Base-by-base conservation (phyloP, 306 rosid species). In the Acacia acuminata region DNA sequence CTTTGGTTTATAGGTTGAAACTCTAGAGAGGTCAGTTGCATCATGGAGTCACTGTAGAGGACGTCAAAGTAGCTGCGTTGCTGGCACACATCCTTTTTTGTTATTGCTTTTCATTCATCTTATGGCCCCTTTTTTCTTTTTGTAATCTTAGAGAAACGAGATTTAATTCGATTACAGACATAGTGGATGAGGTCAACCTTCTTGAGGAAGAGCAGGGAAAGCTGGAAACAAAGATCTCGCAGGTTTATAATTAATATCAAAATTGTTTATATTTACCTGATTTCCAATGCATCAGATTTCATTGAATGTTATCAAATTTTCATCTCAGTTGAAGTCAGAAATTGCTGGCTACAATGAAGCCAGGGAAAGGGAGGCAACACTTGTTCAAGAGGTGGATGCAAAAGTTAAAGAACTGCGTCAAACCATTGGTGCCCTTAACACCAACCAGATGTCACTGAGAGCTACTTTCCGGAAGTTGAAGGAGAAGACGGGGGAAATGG, bases 341-440 rank as follows among this genome's bases (percentile, higher is more conserved):
- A 92, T 95, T 83, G 82, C 75, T 0, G 86, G 82, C 47, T 81
- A 82, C 84, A 85, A 86, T 78, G 91, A 90, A 89, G 91, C 90
- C 47, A 89, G 88, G 84, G 97, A 90, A 81, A 88, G 69, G 83
- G 98, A 95, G 80, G 75, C 89, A 81, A 91, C 97, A 71, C 88
- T 87, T 77, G 87, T 90, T 86, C 92, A 95, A 81, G 98, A 93
- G 81, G 91, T 85, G 43, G 97, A 90, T 43, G 82, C 82, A 12
- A 89, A 90, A 60, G 98, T 95, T 53, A 94, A 86, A 80, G 97
- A 95, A 80, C 48, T 93, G 66, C 93, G 79, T 64, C 97, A 90
- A 73, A 89, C 86, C 45, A 89, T 95, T 82, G 89, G 79, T 12
- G 81, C 84, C 79, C 93, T 93, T 51, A 95, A 95, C 85, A 88